These are phyloP conservation scores for Borovskyia barvae DNA, from an alignment of 208 protist genomes.

Conservation along the genomic window DNA sequence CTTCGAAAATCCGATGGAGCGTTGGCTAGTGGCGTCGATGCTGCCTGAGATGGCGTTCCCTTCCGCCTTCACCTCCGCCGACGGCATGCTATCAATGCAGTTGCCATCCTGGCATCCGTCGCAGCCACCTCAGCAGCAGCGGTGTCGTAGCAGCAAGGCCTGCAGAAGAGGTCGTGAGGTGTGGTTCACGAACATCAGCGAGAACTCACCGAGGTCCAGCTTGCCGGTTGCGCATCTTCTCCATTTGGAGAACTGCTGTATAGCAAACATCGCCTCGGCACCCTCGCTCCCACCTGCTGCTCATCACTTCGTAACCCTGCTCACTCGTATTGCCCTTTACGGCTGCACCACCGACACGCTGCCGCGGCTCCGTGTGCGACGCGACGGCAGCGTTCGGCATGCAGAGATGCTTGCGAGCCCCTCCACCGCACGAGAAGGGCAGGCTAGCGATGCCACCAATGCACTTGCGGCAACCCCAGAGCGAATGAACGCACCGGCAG, in stretches of 20 bases:
- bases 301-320: background rate
- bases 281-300: background rate
- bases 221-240: slow-evolving; percentile 10
- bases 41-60: slow-evolving; percentile 1
- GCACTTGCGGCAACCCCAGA: background rate
- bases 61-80: background rate
- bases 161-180: background rate
- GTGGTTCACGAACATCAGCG: background rate
- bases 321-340: slow-evolving; percentile 19
- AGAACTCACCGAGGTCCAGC: background rate
- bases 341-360: slow-evolving; percentile 5
- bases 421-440: background rate
- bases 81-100: background rate
- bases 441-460: background rate
- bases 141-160: background rate
- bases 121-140: background rate
- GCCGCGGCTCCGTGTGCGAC: slow-evolving; percentile 13
- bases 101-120: background rate
- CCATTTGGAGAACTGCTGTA: slow-evolving; percentile 10
- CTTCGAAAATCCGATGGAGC: slow-evolving; percentile 11
- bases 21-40: slow-evolving; percentile 20
- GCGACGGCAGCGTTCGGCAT: slow-evolving; percentile 13
- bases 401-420: background rate
- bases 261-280: background rate
- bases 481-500: background rate